Evolutionary conservation across 306 rosid species (phyloP).

Genomic region (Trifolium subterraneum): DNA sequence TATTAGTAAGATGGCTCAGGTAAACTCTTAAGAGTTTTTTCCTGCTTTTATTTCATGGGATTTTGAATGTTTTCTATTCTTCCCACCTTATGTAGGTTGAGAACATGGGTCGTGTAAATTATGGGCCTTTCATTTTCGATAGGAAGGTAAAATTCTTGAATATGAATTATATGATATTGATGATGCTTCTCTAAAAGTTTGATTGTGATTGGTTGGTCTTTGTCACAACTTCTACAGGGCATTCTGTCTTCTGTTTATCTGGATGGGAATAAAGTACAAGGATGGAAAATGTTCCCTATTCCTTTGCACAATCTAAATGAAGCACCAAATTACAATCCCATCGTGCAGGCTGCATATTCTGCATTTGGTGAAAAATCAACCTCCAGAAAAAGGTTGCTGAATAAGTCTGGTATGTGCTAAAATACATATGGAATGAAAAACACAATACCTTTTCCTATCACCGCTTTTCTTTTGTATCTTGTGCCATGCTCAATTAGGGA

Average conservation of each 20-base stretch:
- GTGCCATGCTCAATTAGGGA: no score
- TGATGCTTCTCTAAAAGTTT: conserved; percentile 4
- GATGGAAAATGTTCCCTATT: conserved; percentile 80
- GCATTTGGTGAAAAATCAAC: conserved; percentile 41
- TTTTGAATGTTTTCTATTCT: conserved; percentile 25
- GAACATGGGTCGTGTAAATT: conserved; percentile 90
- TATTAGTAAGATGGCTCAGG: background rate
- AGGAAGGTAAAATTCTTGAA: conserved; percentile 67
- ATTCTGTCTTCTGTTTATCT: conserved; percentile 85
- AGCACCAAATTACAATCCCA: conserved; percentile 50
- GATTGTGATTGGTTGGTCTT: conserved; percentile 37
- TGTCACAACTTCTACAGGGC: conserved; percentile 63
- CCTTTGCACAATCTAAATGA: conserved; percentile 76
- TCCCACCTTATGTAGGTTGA: conserved; percentile 66
- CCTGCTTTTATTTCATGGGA: conserved; percentile 10
- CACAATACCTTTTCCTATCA: conserved; percentile 12
- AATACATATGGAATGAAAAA: conserved; percentile 20
- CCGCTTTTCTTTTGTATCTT: conserved; percentile 28
- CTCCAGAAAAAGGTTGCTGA: conserved; percentile 45
- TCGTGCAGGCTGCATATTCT: conserved; percentile 53
- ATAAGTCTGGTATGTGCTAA: conserved; percentile 55
- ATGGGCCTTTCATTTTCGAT: conserved; percentile 79
- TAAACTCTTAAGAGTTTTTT: background rate
- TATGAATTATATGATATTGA: conserved; percentile 24
- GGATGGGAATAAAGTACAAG: conserved; percentile 50